These are phyloP conservation scores for Euphorbia lathyris DNA, from an alignment of 345 rosid species.

Conservation along the genomic window DNA sequence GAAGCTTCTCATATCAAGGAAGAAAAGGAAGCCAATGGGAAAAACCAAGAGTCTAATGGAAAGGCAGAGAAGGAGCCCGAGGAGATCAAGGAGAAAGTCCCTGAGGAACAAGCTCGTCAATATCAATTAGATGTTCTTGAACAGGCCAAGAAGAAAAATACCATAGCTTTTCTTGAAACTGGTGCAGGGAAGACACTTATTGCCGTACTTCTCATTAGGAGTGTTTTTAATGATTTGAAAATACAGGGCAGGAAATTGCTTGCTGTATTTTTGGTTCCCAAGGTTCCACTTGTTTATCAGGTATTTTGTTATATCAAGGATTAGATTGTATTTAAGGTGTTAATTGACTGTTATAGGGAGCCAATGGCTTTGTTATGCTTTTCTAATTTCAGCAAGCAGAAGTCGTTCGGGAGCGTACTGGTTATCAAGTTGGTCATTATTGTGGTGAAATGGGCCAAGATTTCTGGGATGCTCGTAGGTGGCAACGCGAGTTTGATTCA, in stretches of 20 bases:
- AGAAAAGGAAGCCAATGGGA: conserved; percentile 41
- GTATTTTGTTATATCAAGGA: conserved; percentile 31
- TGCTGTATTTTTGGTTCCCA: conserved; percentile 94
- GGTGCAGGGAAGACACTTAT: conserved; percentile 99
- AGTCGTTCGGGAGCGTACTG: conserved; percentile 77
- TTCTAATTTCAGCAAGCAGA: conserved; percentile 78
- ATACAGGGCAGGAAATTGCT: conserved; percentile 71
- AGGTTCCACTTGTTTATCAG: conserved; percentile 98
- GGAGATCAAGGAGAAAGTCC: conserved; percentile 61
- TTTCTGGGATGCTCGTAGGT: conserved; percentile 85
- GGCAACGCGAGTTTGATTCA: conserved; percentile 93
- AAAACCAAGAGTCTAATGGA: conserved; percentile 39
- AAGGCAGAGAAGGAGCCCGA: conserved; percentile 50
- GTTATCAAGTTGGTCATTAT: conserved; percentile 78
- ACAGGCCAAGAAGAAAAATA: conserved; percentile 85
- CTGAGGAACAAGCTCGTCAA: conserved; percentile 84
- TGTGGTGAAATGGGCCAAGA: conserved; percentile 99
- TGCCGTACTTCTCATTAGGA: conserved; percentile 85
- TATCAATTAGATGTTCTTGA: conserved; percentile 97
- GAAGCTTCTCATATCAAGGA: conserved; percentile 60
- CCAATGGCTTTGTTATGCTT: conserved; percentile 17
- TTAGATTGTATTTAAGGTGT: not conserved
- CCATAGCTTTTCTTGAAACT: conserved; percentile 95
- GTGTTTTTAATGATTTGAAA: conserved; percentile 56
- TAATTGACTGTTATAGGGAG: conserved; percentile 8